Evolutionary conservation across 495 filamentous ascomycete genomes (phyloP), one percentile per base, ranked within the genome.

Genomic region (Letharia lupina): DNA sequence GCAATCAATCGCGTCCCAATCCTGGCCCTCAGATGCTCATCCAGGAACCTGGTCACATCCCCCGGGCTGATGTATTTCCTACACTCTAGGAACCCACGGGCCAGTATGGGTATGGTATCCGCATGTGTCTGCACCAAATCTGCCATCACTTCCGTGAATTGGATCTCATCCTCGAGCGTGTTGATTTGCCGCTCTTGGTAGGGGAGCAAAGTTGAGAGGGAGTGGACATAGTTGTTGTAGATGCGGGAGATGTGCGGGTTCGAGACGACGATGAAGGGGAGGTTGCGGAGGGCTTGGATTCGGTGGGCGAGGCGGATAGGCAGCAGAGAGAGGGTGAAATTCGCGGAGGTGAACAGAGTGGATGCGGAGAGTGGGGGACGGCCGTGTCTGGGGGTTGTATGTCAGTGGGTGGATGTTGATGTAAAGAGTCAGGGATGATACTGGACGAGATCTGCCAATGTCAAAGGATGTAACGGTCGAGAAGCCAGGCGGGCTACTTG

Each of bases 231-330:
- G 76, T 96, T 97, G 72, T 89, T 84, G 78, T 97, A 96, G 64
- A 98, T 98, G 68, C 86, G 86, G 41, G 88, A 87, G 62, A 98
- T 90, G 72, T 96, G 89, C 2, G 91, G 90, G 74, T 98, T 98
- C 1, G 93, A 91, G 23, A 98, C 94, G 57, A 98, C 93, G 71
- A 98, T 98, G 76, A 90, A 98, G 2, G 94, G 95, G 5, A 98
- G 84, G 76, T 96, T 96, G 64, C 93, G 87, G 16, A 98, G 78
- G 3, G 90, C 89, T 75, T 96, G 88, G 58, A 98, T 94, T 47
- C 94, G 91, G 71, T 94, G 91, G 4, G 94, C 95, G 20, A 98
- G 85, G n/a, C 94, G 90, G 64, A 93, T 88, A 20, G 94, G 94
- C 42, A 97, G 87, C 47, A 96, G 86, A 54, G 89, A 91, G 60